phyloP scores from a whole-genome alignment of 2,329 filamentous ascomycete species.

The Cladosporium sp. region DNA sequence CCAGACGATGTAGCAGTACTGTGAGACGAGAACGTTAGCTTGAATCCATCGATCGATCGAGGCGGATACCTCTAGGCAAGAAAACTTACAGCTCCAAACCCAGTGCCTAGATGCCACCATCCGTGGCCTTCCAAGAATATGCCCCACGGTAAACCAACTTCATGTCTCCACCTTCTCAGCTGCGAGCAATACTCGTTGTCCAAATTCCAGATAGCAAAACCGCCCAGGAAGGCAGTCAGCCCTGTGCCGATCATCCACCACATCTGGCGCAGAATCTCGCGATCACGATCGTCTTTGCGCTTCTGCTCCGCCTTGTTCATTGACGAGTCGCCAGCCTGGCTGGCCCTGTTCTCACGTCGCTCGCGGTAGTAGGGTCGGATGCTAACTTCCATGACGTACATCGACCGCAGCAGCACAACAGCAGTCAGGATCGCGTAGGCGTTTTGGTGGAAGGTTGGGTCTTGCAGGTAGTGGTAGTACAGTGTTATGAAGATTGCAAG shows the following conservation, averaged over 20 bases:
- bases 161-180: constrained; percentile 61
- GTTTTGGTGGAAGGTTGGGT: constrained; percentile 78
- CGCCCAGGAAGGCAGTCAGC: constrained; percentile 66
- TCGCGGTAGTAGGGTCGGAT: constrained; percentile 53
- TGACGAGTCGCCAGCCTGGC: background rate
- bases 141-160: constrained; percentile 74
- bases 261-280: constrained; percentile 61
- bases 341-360: constrained; percentile 36
- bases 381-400: constrained; percentile 49
- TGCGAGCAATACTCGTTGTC: constrained; percentile 72
- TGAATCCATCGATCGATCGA: background rate
- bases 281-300: constrained; percentile 42
- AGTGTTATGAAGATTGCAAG: constrained; percentile 65
- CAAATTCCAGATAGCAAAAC: constrained; percentile 72
- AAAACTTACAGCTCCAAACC: constrained; percentile 57
- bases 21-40: background rate
- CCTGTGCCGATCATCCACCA: constrained; percentile 71
- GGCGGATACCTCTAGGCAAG: background rate
- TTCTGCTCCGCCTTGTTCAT: constrained; percentile 13
- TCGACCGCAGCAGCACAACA: constrained; percentile 59
- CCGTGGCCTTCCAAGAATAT: constrained; percentile 69
- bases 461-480: constrained; percentile 76
- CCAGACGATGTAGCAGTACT: constrained; percentile 75
- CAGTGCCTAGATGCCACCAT: constrained; percentile 79
- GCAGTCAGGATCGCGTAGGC: constrained; percentile 70